These are phyloP conservation scores for Spathaspora passalidarum DNA, from an alignment of 805 yeast species.

Conservation along the genomic window DNA sequence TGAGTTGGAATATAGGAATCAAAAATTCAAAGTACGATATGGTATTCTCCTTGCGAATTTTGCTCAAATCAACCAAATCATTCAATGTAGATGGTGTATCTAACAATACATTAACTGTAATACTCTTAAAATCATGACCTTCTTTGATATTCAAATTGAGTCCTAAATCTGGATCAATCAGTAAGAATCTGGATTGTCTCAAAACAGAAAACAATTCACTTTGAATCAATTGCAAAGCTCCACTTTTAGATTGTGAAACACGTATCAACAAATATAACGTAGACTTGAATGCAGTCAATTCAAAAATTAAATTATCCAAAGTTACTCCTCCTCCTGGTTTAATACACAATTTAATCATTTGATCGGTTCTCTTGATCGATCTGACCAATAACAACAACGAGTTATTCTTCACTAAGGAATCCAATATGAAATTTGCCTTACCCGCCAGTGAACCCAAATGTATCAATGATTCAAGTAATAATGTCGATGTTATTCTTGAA, in stretches of 20 bases:
- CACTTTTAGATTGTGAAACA: slow-evolving; percentile 71
- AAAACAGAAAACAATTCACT: slow-evolving; percentile 67
- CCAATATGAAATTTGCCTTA: slow-evolving; percentile 57
- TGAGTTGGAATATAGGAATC: slow-evolving; percentile 70
- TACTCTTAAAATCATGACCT: slow-evolving; percentile 19
- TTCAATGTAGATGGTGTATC: slow-evolving; percentile 46
- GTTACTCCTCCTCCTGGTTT: slow-evolving; percentile 28
- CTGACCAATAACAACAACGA: slow-evolving; percentile 62
- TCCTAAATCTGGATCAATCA: slow-evolving; percentile 79
- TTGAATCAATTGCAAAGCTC: slow-evolving; percentile 75
- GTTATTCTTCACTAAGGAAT: slow-evolving; percentile 61
- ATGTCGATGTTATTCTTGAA: slow-evolving; percentile 68
- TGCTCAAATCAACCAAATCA: slow-evolving; percentile 9
- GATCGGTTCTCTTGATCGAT: slow-evolving; percentile 68
- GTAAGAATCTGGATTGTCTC: slow-evolving; percentile 52
- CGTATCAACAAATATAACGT: slow-evolving; percentile 66
- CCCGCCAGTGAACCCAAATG: slow-evolving; percentile 48
- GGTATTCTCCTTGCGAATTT: slow-evolving; percentile 10
- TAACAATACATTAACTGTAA: slow-evolving; percentile 46
- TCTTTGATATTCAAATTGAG: slow-evolving; percentile 41
- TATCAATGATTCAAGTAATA: slow-evolving; percentile 68
- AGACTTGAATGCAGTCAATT: slow-evolving; percentile 73
- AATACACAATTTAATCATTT: slow-evolving; percentile 44
- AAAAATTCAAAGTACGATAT: slow-evolving; percentile 65
- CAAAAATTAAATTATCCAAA: slow-evolving; percentile 60